Base-by-base conservation (phyloP, 2,329 filamentous ascomycete genomes). In the Colletotrichum magnum region DNA sequence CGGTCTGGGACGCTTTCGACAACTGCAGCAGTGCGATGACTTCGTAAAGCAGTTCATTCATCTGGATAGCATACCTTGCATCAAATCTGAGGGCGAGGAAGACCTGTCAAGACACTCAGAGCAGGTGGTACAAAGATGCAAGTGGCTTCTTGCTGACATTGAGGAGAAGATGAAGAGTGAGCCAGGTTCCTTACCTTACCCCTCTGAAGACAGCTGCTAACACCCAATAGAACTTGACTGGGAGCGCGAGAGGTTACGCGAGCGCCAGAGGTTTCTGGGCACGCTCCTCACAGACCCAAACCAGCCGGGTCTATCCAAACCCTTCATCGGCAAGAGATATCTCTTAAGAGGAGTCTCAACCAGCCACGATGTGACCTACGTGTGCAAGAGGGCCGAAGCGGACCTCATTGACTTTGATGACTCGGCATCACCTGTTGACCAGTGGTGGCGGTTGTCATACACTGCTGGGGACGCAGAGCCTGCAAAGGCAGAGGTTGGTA, bases 371-470 rank as follows among this genome's bases (percentile, higher is more conserved):
- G 77, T 86, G 1, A 80, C 85, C 10, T 89, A 87, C 71, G 78
- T 89, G 41, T 88, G 87, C 72, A 81, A 80, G 66, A 79, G 83
- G 45, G 74, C 79, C 16, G 81, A 82, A 62, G 75, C 76, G 5
- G 79, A 84, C 58, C 73, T 84, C 39, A 82, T 84, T 58, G 82
- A 86, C 16, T 56, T 84, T n/a, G 80, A 77, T 1, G 81, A 79
- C 39, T 68, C 71, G 4, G 59, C 78, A 3, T 71, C 73, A 24
- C 68, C 75, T 4, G 71, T 70, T 16, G 86, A 88, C 60, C 87
- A 88, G 73, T 89, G 87, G 87, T 89, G 87, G 87, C 83, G 83
- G 71, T 77, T 89, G 53, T 79, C 82, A 43, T 87, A 84, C 70
- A 75, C 76, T 24, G 74, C 79, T 13, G 73, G 77, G 16, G 81